Evolutionary conservation across 1,139 yeast genomes (phyloP), one percentile per base, ranked within the genome.

Genomic region (Candida sp.): DNA sequence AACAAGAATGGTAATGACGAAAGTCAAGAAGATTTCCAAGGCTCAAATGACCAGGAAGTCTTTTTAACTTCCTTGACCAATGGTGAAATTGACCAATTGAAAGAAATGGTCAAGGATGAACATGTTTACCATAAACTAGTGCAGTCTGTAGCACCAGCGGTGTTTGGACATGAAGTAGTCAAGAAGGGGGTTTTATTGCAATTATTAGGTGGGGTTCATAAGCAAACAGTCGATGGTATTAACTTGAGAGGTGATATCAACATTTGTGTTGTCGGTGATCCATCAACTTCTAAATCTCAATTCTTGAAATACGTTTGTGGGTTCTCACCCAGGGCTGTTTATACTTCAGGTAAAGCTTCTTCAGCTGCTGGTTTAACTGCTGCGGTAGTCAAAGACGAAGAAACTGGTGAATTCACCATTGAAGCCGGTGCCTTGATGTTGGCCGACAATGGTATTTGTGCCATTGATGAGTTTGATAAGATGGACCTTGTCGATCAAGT

Each of bases 361-460:
- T 82, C 97, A 2, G 99, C 99, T 3, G 99, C 99, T 11, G 99
- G 99, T 73, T 77, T 93, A 55, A 93, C 99, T 1, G 99, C 99
- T 1, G 96, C 98, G 0, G 99, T 93, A 25, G 96, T 93, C 12
- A 88, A 85, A 63, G 99, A 93, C 61, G 99, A 95, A 66, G 99
- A 93, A 63, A 88, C 95, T 56, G 97, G 97, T 36, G 99, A 93
- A 60, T 90, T 86, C 57, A 93, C 99, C 1, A 95, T 93, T 50
- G 99, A 93, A 63, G 99, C 99, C 0, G 99, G 99, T 63, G 99
- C 99, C 2, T 75, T 93, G 47, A 93, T 93, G 99, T 76, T 93
- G 52, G 99, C 99, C 1, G 99, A 93, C 66, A 95, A 93, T 61
- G 99, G 99, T 49, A 88, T 93, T 49, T 93, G 99, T 75, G 96